Percentiles rank a stretch among this genome's conserved stretches.
Conservation (phyloP, 2,329 filamentous ascomycete species). For the Hawksworthiomyces lignivorus region DNA sequence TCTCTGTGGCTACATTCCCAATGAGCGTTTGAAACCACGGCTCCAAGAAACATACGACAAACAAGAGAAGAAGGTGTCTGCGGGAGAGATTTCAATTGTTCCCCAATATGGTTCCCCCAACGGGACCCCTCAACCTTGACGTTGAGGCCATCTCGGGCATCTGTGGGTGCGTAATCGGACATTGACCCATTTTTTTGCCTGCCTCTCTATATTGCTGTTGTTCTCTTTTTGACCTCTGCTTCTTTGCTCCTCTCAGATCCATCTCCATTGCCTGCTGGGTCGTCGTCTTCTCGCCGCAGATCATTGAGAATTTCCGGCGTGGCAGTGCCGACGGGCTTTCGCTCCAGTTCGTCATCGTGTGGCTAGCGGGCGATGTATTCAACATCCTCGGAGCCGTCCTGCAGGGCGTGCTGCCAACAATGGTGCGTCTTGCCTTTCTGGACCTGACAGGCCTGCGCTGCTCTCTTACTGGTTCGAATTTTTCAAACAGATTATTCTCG, state of each 20-base stretch:
- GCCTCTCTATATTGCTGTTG: neutral
- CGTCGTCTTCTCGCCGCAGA: constrained; percentile 94
- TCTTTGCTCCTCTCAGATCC: constrained; percentile 35
- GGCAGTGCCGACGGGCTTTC: constrained; percentile 19
- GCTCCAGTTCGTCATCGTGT: constrained; percentile 77
- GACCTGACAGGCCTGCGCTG: neutral
- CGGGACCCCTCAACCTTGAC: constrained; percentile 60
- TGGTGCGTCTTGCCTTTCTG: constrained; percentile 44
- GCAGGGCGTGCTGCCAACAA: constrained; percentile 76
- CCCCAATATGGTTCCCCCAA: constrained; percentile 44
- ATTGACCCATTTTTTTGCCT: neutral
- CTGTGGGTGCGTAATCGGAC: constrained; percentile 55
- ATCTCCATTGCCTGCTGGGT: constrained; percentile 98
- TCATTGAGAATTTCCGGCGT: constrained; percentile 37
- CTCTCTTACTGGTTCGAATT: too few relatives aligned
- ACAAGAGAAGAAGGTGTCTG: too few relatives aligned
- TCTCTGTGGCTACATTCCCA: too few relatives aligned
- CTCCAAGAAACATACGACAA: too few relatives aligned
- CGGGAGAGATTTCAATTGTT: too few relatives aligned
- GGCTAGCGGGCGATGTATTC: constrained; percentile 71
- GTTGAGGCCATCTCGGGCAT: constrained; percentile 90
- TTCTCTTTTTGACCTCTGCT: constrained; percentile 12
- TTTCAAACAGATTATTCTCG: constrained; percentile 17
- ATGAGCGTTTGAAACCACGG: too few relatives aligned
- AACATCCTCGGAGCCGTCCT: constrained; percentile 23